Percentiles rank a stretch among this genome's conserved stretches.
phyloP scores from a whole-genome alignment of 106 monocot species.

The Triglochin maritima region DNA sequence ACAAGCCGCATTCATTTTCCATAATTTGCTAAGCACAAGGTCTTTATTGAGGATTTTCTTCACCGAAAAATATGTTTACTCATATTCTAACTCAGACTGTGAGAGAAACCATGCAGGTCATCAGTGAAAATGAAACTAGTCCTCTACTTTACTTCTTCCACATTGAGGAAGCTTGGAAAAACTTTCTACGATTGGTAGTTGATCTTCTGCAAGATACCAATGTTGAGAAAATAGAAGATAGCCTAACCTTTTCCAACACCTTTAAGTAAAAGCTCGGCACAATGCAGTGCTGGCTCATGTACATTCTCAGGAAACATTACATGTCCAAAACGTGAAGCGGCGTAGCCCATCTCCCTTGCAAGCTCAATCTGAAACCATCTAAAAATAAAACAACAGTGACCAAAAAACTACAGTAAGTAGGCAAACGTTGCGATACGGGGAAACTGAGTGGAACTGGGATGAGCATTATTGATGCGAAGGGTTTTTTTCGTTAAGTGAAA shows the following conservation, averaged over 20 bases:
- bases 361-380: slow-evolving; percentile 92
- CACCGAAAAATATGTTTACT: too few species aligned
- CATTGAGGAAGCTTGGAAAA: neutral
- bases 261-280: slow-evolving; percentile 79
- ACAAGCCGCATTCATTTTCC: neutral
- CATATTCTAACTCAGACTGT: too few species aligned
- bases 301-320: slow-evolving; percentile 99
- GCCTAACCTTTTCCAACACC: slow-evolving; percentile 85
- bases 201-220: neutral
- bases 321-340: slow-evolving; percentile 84
- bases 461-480: too few species aligned
- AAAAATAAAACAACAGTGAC: slow-evolving; percentile 13
- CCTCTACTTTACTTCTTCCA: neutral
- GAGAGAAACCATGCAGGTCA: too few species aligned
- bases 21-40: neutral
- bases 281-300: slow-evolving; percentile 70
- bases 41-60: too few species aligned
- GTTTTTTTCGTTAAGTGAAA: too few species aligned
- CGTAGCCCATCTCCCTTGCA: slow-evolving; percentile 90
- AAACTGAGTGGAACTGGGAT: too few species aligned
- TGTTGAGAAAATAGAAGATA: neutral
- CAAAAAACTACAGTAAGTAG: neutral
- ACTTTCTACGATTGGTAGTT: neutral
- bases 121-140: too few species aligned
- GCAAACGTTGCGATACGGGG: too few species aligned